A percentile compares a stretch with the other conserved stretches of the same genome.
Conservation (phyloP, 176 grass and related monocot genomes). For the Rhynchospora breviuscula region DNA sequence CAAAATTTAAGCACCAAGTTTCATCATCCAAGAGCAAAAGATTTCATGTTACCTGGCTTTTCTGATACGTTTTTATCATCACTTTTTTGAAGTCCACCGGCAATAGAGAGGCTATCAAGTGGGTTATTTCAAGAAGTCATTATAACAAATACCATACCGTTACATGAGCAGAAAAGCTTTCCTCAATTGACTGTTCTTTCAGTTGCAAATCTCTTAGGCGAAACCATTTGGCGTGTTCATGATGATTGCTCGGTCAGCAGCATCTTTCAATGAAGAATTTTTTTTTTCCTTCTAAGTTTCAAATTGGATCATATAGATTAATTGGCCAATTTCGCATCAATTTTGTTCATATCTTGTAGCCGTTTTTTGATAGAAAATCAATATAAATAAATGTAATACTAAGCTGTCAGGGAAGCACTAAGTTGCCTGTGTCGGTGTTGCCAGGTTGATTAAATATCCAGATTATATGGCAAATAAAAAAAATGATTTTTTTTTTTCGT, state of each 20-base stretch:
- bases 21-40: not conserved
- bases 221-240: conserved; percentile 77
- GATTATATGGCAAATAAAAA: too few species aligned
- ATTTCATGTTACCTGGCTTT: not conserved
- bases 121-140: conserved; percentile 88
- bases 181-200: conserved; percentile 71
- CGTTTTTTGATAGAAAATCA: not conserved
- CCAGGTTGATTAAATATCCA: not conserved
- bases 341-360: conserved; percentile 2
- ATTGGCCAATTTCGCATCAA: not conserved
- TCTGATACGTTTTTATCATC: not conserved
- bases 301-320: not conserved
- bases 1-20: not conserved
- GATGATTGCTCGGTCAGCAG: conserved; percentile 74
- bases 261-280: conserved; percentile 55
- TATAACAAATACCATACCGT: conserved; percentile 64
- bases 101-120: conserved; percentile 62
- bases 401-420: not conserved
- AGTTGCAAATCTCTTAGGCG: conserved; percentile 68
- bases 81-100: conserved; percentile 45
- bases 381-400: not conserved
- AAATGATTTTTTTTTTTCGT: too few species aligned
- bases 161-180: conserved; percentile 44
- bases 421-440: not conserved
- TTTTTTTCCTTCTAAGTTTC: not conserved